Evolutionary conservation across 352 stramenopile species (phyloP).

Genomic region (Thalassiosira exigua): DNA sequence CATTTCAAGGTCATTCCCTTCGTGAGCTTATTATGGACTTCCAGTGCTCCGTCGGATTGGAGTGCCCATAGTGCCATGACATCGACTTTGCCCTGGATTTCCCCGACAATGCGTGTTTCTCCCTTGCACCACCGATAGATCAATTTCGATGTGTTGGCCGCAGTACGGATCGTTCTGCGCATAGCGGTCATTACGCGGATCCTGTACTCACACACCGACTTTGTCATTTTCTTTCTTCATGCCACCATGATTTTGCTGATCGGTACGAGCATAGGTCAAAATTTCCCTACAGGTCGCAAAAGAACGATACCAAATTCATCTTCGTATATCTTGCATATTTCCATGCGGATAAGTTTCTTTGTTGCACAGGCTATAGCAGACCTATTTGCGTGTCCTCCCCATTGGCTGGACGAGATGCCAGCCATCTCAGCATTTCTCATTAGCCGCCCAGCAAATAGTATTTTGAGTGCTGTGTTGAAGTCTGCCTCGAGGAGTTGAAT

Average conservation of each 20-base stretch:
- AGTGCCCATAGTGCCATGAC: neutral
- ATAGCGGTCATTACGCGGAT: neutral
- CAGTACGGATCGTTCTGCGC: slow-evolving; percentile 14
- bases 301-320: slow-evolving; percentile 6
- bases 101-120: slow-evolving; percentile 3
- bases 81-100: slow-evolving; percentile 44
- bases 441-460: slow-evolving; percentile 19
- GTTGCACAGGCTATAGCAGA: neutral
- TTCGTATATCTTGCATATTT: slow-evolving; percentile 26
- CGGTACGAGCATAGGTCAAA: neutral
- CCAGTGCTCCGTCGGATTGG: slow-evolving; percentile 18
- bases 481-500: slow-evolving; percentile 57
- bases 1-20: neutral
- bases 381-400: neutral
- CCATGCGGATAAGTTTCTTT: neutral
- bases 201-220: neutral
- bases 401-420: neutral
- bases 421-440: slow-evolving; percentile 14
- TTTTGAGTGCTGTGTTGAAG: slow-evolving; percentile 32
- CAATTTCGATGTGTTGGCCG: neutral
- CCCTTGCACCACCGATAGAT: neutral
- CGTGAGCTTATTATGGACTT: too few relatives aligned
- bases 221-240: neutral
- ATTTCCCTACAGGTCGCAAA: neutral
- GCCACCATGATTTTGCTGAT: neutral